Conservation (phyloP, 148 eudicot species). For the Rhododendron vialii region DNA sequence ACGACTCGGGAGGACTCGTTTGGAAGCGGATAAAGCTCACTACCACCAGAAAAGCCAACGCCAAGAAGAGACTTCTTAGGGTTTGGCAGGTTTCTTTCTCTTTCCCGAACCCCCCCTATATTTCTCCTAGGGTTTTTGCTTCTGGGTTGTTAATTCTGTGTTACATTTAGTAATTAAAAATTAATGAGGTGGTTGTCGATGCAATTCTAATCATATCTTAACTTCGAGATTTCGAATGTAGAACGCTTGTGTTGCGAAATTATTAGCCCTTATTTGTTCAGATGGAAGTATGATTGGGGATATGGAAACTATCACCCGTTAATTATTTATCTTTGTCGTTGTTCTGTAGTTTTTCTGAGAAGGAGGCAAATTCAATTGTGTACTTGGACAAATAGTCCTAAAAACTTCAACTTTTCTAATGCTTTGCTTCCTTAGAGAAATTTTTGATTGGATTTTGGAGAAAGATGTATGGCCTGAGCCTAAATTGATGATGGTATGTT, state of each 20-base stretch:
- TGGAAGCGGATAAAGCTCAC: conserved; percentile 96
- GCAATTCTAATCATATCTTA: not conserved
- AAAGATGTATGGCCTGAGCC: not conserved
- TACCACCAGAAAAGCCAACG: conserved; percentile 78
- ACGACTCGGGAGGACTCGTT: conserved; percentile 75
- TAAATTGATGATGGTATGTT: not conserved
- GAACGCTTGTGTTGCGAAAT: not conserved
- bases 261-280: not conserved
- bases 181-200: not conserved
- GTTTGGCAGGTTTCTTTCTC: conserved; percentile 71
- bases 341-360: not conserved
- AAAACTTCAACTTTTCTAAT: not conserved
- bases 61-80: conserved; percentile 87
- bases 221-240: not conserved
- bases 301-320: too few species aligned
- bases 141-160: not conserved
- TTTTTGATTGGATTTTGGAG: not conserved
- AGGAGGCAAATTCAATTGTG: not conserved
- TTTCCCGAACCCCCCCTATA: not conserved
- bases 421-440: not conserved
- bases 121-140: not conserved
- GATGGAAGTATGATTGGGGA: not conserved
- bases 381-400: not conserved
- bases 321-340: not conserved
- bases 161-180: not conserved